A percentile compares a stretch with the other conserved stretches of the same genome.
phyloP scores from a whole-genome alignment of 305 asterid genomes.

The Solanum hybrid region DNA sequence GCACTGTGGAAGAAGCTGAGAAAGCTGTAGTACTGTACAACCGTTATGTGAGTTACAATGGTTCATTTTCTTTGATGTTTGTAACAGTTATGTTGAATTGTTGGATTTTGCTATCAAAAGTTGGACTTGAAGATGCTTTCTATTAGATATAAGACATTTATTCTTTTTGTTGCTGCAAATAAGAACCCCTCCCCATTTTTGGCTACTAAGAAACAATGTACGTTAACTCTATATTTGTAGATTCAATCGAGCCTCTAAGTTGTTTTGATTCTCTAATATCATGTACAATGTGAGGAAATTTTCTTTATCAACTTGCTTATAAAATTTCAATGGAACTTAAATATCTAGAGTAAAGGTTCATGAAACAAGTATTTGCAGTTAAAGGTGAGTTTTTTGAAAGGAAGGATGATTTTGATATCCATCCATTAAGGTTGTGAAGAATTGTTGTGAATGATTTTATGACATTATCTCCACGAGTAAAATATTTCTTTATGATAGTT shows the following conservation, averaged over 20 bases:
- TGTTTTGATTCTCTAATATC: neutral
- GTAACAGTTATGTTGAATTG: neutral
- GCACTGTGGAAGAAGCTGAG: constrained; percentile 81
- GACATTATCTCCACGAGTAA: neutral
- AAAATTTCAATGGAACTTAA: neutral
- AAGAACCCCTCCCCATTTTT: neutral
- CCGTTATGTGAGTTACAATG: constrained; percentile 53
- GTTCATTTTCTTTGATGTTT: neutral
- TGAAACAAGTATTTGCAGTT: neutral
- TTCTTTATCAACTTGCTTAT: neutral
- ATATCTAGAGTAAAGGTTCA: neutral
- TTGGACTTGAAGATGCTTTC: neutral
- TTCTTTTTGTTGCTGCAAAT: neutral
- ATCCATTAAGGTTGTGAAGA: neutral
- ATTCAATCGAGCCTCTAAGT: neutral
- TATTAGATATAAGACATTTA: neutral
- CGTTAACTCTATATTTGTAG: neutral
- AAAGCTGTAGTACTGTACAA: constrained; percentile 70
- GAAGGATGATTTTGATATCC: neutral
- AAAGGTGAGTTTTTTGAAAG: neutral
- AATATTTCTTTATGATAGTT: neutral
- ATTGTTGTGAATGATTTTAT: neutral
- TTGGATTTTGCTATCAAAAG: neutral
- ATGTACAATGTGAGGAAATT: neutral
- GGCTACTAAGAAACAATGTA: neutral